Percentiles rank a stretch among this genome's conserved stretches.
Conservation (phyloP, 148 eudicot genomes). For the Mesembryanthemum crystallinum region DNA sequence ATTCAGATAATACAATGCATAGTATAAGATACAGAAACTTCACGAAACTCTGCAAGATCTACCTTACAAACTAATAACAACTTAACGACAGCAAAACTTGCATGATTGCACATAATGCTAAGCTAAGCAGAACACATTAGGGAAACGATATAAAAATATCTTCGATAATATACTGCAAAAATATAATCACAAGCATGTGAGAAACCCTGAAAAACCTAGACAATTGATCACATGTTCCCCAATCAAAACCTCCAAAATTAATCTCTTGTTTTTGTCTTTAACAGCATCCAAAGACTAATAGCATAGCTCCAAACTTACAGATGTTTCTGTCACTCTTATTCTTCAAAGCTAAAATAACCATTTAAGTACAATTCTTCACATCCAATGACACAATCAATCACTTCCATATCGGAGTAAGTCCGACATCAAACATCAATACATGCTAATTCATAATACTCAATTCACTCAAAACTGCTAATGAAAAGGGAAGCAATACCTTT, state of each 20-base stretch:
- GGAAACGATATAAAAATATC: neutral
- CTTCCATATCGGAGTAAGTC: neutral
- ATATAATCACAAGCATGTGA: neutral
- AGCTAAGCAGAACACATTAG: neutral
- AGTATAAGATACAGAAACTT: neutral
- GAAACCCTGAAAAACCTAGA: neutral
- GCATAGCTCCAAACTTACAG: neutral
- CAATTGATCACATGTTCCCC: neutral
- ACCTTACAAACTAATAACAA: neutral
- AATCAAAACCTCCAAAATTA: neutral
- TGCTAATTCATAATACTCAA: neutral
- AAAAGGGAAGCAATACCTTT: constrained; percentile 40
- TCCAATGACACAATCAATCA: neutral
- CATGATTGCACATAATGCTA: neutral
- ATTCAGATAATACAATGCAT: neutral
- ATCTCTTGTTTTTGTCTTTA: too few species aligned
- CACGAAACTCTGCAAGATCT: neutral
- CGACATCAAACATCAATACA: neutral
- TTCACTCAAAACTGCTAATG: neutral
- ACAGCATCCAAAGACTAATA: neutral
- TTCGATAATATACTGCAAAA: neutral
- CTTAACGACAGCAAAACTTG: neutral
- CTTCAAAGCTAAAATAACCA: neutral
- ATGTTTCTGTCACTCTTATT: neutral
- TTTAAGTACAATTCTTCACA: neutral